Evolutionary conservation across 768 basidiomycete genomes (phyloP).

Genomic region (Macrocybe gigantea): DNA sequence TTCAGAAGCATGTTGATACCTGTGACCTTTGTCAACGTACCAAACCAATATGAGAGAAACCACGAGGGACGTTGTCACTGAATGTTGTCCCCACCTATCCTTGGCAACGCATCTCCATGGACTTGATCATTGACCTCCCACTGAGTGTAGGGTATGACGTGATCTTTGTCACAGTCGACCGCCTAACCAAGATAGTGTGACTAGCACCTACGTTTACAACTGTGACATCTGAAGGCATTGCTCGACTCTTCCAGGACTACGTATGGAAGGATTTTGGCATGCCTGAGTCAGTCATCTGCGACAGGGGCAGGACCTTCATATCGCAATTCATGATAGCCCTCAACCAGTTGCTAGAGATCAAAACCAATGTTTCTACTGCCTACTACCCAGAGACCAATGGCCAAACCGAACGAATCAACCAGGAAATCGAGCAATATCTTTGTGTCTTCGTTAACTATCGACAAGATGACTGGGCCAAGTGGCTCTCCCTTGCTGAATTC

Average conservation of each 20-base stretch:
- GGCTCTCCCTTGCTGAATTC: slow-evolving; percentile 17
- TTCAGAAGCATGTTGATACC: no score
- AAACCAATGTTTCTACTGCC: not conserved
- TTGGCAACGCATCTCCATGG: slow-evolving; percentile 25
- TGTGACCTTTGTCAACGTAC: no score
- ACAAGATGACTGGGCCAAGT: slow-evolving; percentile 18
- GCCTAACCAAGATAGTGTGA: slow-evolving; percentile 30
- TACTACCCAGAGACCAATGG: slow-evolving; percentile 32
- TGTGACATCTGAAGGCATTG: slow-evolving; percentile 13
- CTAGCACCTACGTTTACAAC: slow-evolving; percentile 30
- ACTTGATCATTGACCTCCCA: slow-evolving; percentile 29
- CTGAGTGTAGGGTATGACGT: slow-evolving; percentile 19
- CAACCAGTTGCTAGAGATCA: not conserved
- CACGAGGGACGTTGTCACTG: no score
- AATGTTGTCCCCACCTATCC: slow-evolving; percentile 25
- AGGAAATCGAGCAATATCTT: slow-evolving; percentile 12
- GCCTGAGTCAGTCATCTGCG: slow-evolving; percentile 20
- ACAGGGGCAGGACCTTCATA: slow-evolving; percentile 19
- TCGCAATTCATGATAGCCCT: slow-evolving; percentile 5
- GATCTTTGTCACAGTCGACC: slow-evolving; percentile 28
- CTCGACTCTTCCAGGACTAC: slow-evolving; percentile 22
- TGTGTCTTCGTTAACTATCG: slow-evolving; percentile 18
- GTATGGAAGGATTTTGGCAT: slow-evolving; percentile 19
- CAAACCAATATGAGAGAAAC: no score
- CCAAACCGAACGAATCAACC: slow-evolving; percentile 13